phyloP scores from a whole-genome alignment of 2,329 filamentous ascomycete species.

The Penicillium fuscoglaucum region DNA sequence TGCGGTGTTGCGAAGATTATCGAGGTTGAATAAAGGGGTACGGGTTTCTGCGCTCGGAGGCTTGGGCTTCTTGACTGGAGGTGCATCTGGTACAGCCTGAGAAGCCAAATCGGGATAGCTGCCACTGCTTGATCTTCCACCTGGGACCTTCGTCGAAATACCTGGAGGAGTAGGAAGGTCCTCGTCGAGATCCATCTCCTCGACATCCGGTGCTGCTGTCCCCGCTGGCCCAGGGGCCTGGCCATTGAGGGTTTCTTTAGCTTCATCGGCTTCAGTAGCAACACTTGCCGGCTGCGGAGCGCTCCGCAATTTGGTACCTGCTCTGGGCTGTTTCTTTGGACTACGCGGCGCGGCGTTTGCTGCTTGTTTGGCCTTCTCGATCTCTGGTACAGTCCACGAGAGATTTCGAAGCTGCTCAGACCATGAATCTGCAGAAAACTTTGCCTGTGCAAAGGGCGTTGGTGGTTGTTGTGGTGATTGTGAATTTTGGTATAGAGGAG shows the following conservation, averaged over 20 bases:
- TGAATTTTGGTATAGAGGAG: conserved; percentile 13
- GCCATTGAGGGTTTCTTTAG: conserved; percentile 31
- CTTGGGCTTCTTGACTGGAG: conserved; percentile 15
- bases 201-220: conserved; percentile 26
- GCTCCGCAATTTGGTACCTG: conserved; percentile 30
- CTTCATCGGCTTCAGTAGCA: conserved; percentile 43
- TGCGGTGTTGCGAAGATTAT: conserved; percentile 51
- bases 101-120: conserved; percentile 22
- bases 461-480: conserved; percentile 25
- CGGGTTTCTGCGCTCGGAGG: conserved; percentile 18
- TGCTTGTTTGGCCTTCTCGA: conserved; percentile 29
- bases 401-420: conserved; percentile 38
- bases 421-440: conserved; percentile 44
- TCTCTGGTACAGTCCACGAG: conserved; percentile 35
- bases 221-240: conserved; percentile 20
- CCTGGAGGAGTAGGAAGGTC: conserved; percentile 27
- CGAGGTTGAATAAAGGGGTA: conserved; percentile 46
- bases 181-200: conserved; percentile 52
- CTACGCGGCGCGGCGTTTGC: conserved; percentile 32
- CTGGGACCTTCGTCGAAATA: conserved; percentile 7
- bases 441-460: conserved; percentile 35
- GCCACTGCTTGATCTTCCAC: conserved; percentile 8
- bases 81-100: conserved; percentile 13
- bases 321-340: conserved; percentile 36
- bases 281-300: conserved; percentile 38